Conservation (phyloP, 257 asterid genomes). For the Scutellaria minor region DNA sequence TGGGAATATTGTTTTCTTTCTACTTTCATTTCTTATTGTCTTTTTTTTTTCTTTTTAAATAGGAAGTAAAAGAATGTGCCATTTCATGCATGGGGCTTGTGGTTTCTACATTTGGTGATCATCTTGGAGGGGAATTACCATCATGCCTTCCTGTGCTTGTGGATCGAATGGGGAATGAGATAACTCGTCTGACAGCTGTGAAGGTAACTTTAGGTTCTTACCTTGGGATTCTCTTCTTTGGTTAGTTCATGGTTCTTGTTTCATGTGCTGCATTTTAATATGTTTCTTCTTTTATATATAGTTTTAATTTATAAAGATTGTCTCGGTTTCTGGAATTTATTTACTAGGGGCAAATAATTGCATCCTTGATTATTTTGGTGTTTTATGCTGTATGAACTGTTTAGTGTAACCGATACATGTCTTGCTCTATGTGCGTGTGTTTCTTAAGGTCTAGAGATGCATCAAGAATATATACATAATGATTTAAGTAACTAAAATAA, state of each 20-base stretch:
- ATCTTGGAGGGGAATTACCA: slow-evolving; percentile 71
- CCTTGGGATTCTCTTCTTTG: slow-evolving; percentile 21
- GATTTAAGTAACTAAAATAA: slow-evolving; percentile 19
- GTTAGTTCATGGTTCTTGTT: slow-evolving; percentile 29
- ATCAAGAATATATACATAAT: slow-evolving; percentile 5
- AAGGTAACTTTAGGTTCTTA: slow-evolving; percentile 56
- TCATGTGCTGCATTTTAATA: slow-evolving; percentile 10
- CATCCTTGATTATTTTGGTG: neutral
- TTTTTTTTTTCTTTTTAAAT: slow-evolving; percentile 27
- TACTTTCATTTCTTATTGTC: slow-evolving; percentile 33
- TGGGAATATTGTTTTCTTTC: slow-evolving; percentile 26
- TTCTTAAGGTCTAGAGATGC: slow-evolving; percentile 16
- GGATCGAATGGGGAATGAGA: slow-evolving; percentile 99
- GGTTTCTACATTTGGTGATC: slow-evolving; percentile 96
- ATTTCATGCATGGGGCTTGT: slow-evolving; percentile 99
- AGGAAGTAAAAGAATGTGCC: slow-evolving; percentile 99
- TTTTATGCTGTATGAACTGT: neutral
- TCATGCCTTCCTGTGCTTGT: slow-evolving; percentile 98
- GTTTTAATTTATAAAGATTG: slow-evolving; percentile 17
- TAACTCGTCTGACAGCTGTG: slow-evolving; percentile 97
- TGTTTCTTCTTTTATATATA: slow-evolving; percentile 24
- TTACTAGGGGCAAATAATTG: slow-evolving; percentile 7
- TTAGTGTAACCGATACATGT: slow-evolving; percentile 9
- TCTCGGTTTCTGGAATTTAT: slow-evolving; percentile 7
- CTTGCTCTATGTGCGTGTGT: neutral